These are phyloP conservation scores for Taxawa tesnikishii DNA, from an alignment of 2,329 filamentous ascomycete genomes.

Conservation along the genomic window DNA sequence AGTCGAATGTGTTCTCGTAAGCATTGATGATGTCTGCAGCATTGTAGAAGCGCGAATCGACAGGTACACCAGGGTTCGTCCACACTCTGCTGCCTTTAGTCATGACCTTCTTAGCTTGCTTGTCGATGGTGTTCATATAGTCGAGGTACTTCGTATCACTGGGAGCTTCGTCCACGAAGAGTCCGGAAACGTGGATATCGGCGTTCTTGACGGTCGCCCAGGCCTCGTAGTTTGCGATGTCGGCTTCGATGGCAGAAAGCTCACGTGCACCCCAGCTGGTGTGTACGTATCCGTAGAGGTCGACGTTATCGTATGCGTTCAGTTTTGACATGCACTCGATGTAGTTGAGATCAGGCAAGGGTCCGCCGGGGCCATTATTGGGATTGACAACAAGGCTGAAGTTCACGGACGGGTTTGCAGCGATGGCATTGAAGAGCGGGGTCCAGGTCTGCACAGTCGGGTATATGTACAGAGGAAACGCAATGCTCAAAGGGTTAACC, in stretches of 20 bases:
- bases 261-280: constrained; percentile 12
- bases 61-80: constrained; percentile 12
- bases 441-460: constrained; percentile 13
- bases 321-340: constrained; percentile 11
- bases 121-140: constrained; percentile 11
- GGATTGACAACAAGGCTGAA: constrained; percentile 11
- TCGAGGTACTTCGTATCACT: constrained; percentile 3
- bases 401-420: constrained; percentile 5
- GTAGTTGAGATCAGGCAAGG: constrained; percentile 14
- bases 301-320: constrained; percentile 14
- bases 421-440: constrained; percentile 12
- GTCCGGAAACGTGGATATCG: constrained; percentile 14
- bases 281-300: constrained; percentile 18
- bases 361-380: constrained; percentile 8
- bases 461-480: constrained; percentile 19
- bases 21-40: constrained; percentile 14
- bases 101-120: constrained; percentile 7
- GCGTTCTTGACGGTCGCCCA: constrained; percentile 9
- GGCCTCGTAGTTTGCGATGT: constrained; percentile 11
- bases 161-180: constrained; percentile 19
- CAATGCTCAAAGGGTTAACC: too few species aligned
- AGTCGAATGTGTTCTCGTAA: constrained; percentile 9
- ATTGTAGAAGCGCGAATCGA: constrained; percentile 9
- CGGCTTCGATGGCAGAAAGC: constrained; percentile 10
- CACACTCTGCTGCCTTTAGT: constrained; percentile 10